These are phyloP conservation scores for Fusarium abutilonis DNA, from an alignment of 2,329 filamentous ascomycete genomes.

Conservation along the genomic window DNA sequence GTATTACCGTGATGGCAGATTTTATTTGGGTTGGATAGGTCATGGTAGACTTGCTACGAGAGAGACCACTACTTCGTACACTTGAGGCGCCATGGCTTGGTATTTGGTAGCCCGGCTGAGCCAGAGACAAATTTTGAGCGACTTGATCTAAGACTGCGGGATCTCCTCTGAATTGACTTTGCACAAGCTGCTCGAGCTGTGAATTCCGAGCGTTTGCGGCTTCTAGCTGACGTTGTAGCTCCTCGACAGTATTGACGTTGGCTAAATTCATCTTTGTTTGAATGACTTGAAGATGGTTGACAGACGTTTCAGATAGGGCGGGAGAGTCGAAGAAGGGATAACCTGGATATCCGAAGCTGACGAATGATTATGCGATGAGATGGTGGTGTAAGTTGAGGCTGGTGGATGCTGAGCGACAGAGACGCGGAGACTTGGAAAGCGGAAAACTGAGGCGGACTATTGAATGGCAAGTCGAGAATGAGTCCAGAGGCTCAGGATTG, in stretches of 20 bases:
- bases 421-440: slow-evolving; percentile 16
- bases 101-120: slow-evolving; percentile 30
- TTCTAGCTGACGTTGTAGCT: slow-evolving; percentile 44
- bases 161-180: slow-evolving; percentile 35
- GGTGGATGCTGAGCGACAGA: slow-evolving; percentile 21
- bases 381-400: slow-evolving; percentile 30
- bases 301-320: slow-evolving; percentile 7
- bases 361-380: slow-evolving; percentile 10
- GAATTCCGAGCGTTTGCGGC: slow-evolving; percentile 34
- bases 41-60: slow-evolving; percentile 46
- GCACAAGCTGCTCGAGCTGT: slow-evolving; percentile 40
- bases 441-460: slow-evolving; percentile 27
- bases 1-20: slow-evolving; percentile 38
- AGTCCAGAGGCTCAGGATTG: slow-evolving; percentile 24
- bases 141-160: slow-evolving; percentile 33
- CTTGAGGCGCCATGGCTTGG: slow-evolving; percentile 34
- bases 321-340: slow-evolving; percentile 19
- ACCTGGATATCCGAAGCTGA: slow-evolving; percentile 18
- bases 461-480: slow-evolving; percentile 14
- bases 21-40: slow-evolving; percentile 43
- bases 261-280: slow-evolving; percentile 41
- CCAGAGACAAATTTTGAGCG: slow-evolving; percentile 29
- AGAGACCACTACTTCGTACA: slow-evolving; percentile 39
- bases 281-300: too few species aligned
- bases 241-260: slow-evolving; percentile 36